Base-by-base conservation (phyloP, 2,329 filamentous ascomycete genomes). In the Pseudogymnoascus sp. region DNA sequence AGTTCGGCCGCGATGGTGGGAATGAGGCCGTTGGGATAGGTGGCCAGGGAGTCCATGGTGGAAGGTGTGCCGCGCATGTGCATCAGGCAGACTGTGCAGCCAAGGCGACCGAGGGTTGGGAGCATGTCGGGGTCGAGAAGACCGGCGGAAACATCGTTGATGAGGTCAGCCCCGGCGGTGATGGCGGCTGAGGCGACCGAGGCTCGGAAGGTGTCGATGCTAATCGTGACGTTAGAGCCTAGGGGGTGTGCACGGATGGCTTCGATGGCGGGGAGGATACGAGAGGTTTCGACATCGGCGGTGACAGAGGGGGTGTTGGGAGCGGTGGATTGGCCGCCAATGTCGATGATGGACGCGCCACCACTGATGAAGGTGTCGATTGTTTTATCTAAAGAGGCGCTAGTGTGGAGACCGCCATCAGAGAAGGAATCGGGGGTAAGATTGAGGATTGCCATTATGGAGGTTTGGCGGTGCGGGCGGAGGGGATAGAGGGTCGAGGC, bases 371-470 rank as follows among this genome's bases (percentile, higher is more conserved):
- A 86, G 9, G 74, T 67, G 58, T 78, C 75, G 14, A 92, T 79
- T 1, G 83, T 88, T 11, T 77, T 70, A 11, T 79, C 74, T 25
- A 94, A 79, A 25, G 83, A 78, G 11, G 74, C 70, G 22, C 77
- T 69, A 43, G 76, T 74, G 72, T 91, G 82, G 7, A 78, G 70
- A 7, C 91, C 91, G 60, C 91, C 93, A 70, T 97, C 92, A 1
- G 93, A 97, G 77, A 99, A 99, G 8, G 93, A 97, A 75, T 99
- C 93, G 0, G 93, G 93, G 0, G 94, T 97, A 59, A 96, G 77
- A 74, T 99, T 99, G 50, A 97, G 79, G 65, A 99, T 96, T 60
- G 89, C 90, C 94, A 99, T 99, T 66, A 97, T 76, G 50, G 85
- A 84, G 0, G 93, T 97, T 60, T 77, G 79, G 57, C 71, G 67